Base-by-base conservation (phyloP, 2,329 filamentous ascomycete genomes). In the Aspergillus cejpii region DNA sequence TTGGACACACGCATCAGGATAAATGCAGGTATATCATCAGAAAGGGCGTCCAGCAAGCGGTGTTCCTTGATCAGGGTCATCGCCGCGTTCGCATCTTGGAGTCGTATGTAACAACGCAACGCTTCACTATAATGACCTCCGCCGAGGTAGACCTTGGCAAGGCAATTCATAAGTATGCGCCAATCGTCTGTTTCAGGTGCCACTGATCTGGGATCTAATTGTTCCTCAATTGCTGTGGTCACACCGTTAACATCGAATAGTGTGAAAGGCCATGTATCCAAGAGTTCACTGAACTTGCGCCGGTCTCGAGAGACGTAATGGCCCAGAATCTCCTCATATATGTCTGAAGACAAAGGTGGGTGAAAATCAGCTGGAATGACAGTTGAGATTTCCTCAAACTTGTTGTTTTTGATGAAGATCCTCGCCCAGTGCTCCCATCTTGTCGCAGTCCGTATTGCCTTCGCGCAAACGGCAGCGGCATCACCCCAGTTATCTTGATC, bases 401-500 rank as follows among this genome's bases (percentile, higher is more conserved):
- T 88, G 52, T 87, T 79, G 2, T 86, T 85, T 31, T 88, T 84
- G 6, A 89, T 87, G 68, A 98, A 98, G 0, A 80, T 84, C 80
- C 86, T 94, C 4, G 94, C 85, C 89, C 91, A 97, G 58, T 94
- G 87, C 68, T 97, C 90, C 92, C 92, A 98, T 55, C 84, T 75
- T 38, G 84, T 76, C 1, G 88, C 81, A 1, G 84, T 87, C 34
- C 81, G 81, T 1, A 98, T 74, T 0, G 96, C 90, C 59, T 84
- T 88, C 11, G 84, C 86, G 47, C 89, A 91, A 3, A 94, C 75
- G 57, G 84, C 76, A 1, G 88, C 91, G 5, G 92, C 92, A 45
- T 78, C 73, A 6, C 64, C 63, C 92, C 92, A 98, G 49, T 91
- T 76, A 6, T 80, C 76, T 0, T 79, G 74, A 27, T 83, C 79